Conservation (phyloP, 768 basidiomycete genomes). For the Trametes cinnabarina region DNA sequence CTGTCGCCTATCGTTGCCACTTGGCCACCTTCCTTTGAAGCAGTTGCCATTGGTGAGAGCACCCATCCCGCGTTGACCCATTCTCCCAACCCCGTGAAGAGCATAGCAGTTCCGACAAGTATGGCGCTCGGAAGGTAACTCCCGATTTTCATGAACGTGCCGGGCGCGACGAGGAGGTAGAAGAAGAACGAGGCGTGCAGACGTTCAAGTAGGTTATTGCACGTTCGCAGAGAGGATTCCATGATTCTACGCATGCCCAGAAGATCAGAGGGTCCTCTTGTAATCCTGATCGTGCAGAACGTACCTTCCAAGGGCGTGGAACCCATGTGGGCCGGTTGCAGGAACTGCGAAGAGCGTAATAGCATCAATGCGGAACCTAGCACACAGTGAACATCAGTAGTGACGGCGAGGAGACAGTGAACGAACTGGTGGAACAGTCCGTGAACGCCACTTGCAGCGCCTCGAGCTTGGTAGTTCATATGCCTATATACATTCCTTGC, state of each 20-base stretch:
- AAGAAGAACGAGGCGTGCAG: slow-evolving; percentile 98
- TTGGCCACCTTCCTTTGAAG: neutral
- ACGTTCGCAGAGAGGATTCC: slow-evolving; percentile 85
- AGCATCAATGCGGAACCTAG: slow-evolving; percentile 92
- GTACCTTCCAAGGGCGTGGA: slow-evolving; percentile 87
- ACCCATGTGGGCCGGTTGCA: slow-evolving; percentile 90
- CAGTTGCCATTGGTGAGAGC: slow-evolving; percentile 6
- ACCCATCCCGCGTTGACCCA: slow-evolving; percentile 72
- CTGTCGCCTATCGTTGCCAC: neutral
- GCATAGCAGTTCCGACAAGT: slow-evolving; percentile 79
- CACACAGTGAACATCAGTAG: neutral
- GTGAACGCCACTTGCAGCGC: slow-evolving; percentile 84
- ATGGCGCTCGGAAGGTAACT: slow-evolving; percentile 87
- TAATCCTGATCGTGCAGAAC: slow-evolving; percentile 28
- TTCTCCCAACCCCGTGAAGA: slow-evolving; percentile 73
- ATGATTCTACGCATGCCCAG: slow-evolving; percentile 50
- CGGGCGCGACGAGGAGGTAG: slow-evolving; percentile 71
- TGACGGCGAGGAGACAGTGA: neutral
- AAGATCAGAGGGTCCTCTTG: neutral
- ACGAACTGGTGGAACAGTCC: slow-evolving; percentile 83
- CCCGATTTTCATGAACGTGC: slow-evolving; percentile 84
- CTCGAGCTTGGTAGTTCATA: slow-evolving; percentile 69
- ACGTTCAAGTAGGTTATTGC: slow-evolving; percentile 93
- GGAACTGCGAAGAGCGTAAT: slow-evolving; percentile 88
- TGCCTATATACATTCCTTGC: slow-evolving; percentile 71